Conservation (phyloP, 176 grass and related monocot genomes). For the Bolboschoenus planiculmis region DNA sequence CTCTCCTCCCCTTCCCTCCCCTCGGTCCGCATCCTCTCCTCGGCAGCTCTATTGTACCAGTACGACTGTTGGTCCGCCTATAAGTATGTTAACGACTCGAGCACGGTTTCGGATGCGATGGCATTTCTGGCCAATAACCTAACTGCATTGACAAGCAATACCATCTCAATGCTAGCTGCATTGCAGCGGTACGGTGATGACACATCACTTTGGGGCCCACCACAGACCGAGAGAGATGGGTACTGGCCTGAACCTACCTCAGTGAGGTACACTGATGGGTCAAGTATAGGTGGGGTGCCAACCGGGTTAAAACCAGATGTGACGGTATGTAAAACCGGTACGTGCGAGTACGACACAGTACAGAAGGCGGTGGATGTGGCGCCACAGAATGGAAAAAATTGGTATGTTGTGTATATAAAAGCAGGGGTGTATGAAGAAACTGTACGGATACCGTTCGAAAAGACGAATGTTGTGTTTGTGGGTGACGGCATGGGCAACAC, state of each 20-base stretch:
- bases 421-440: constrained; percentile 75
- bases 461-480: constrained; percentile 62
- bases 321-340: constrained; percentile 35
- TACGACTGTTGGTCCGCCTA: constrained; percentile 97
- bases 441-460: constrained; percentile 63
- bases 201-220: constrained; percentile 48
- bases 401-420: constrained; percentile 70
- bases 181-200: constrained; percentile 62
- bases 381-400: constrained; percentile 26
- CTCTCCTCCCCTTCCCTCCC: constrained; percentile 19
- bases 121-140: constrained; percentile 44
- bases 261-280: neutral
- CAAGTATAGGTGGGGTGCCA: constrained; percentile 36
- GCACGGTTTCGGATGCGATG: constrained; percentile 68
- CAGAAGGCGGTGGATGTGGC: constrained; percentile 55
- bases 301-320: constrained; percentile 22
- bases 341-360: constrained; percentile 33
- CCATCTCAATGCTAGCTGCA: constrained; percentile 71
- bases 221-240: constrained; percentile 81
- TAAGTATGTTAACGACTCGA: constrained; percentile 80
- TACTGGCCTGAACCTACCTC: constrained; percentile 53
- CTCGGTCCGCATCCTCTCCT: constrained; percentile 39
- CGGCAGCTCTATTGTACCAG: constrained; percentile 65
- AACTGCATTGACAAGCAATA: constrained; percentile 50
- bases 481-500: constrained; percentile 82